Evolutionary conservation across 441 rosid species (phyloP), one percentile per base, ranked within the genome.

Genomic region (Capsella rubella): DNA sequence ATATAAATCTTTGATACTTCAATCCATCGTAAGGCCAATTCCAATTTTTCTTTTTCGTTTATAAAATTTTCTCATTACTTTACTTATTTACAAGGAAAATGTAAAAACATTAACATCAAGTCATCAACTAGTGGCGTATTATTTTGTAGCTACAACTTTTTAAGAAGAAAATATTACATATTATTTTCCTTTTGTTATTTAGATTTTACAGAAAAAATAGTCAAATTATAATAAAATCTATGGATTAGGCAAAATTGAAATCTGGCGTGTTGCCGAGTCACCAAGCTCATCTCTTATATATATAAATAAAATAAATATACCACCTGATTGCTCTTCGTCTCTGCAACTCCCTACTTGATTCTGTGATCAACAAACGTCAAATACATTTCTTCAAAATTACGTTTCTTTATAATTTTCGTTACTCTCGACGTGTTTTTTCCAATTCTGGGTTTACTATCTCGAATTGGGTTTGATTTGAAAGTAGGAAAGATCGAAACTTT

Each of bases 261-360:
- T 55, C 69, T 59, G 80, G 71, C 84, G 75, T 82, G 77, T 67
- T 5, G 67, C 75, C 59, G 83, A 72, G 67, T 74, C 81, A 49
- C 47, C 76, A 54, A 61, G 0, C 59, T 63, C 56, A 65, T 59
- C 49, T 49, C 39, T 37, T 8, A 14, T 45, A 58, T 52, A 55
- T 9, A 32, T 64, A 53, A 49, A 31, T 60, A 64, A 55, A 13
- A 32, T 64, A 53, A 49, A 31, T 60, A 64, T 11, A 21, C n/a
- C 64, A 79, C 21, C 52, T 58, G 27, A 46, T 46, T 57, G 45
- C 42, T 29, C 34, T n/a, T 59, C 53, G 4, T 6, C 35, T 53
- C 34, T 47, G 64, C 61, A 34, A 18, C 31, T 3, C 1, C 6
- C 4, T 9, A 10, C 6, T 16, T 43, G 25, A 31, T 18, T 43